phyloP scores from a whole-genome alignment of 768 basidiomycete species.

The Boletus sensibilis region DNA sequence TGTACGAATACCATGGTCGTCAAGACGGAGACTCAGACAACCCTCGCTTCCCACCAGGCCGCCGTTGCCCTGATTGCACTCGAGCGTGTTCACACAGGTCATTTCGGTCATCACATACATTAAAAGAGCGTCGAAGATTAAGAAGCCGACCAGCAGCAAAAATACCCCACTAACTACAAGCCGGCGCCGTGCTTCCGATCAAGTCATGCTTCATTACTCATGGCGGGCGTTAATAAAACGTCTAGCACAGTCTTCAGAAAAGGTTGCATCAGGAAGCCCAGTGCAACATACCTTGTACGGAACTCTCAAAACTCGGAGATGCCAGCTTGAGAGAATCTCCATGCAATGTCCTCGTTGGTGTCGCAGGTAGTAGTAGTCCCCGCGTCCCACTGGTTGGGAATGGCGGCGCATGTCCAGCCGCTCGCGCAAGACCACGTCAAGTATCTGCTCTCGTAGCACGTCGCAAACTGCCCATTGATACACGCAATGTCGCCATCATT shows the following conservation, averaged over 20 bases:
- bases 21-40: background rate
- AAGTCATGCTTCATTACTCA: background rate
- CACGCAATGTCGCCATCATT: conserved; percentile 19
- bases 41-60: too few relatives aligned
- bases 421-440: conserved; percentile 11
- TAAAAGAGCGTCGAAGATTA: conserved; percentile 8
- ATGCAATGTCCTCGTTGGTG: conserved; percentile 15
- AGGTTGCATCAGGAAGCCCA: background rate
- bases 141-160: conserved; percentile 18
- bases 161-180: conserved; percentile 7
- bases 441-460: conserved; percentile 16
- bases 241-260: background rate
- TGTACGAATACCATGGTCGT: background rate
- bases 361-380: conserved; percentile 24
- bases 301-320: conserved; percentile 14
- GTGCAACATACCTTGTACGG: background rate
- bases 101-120: conserved; percentile 1
- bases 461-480: conserved; percentile 17
- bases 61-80: too few relatives aligned
- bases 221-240: background rate
- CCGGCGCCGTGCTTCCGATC: conserved; percentile 5
- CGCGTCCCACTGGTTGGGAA: conserved; percentile 19
- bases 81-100: background rate
- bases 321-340: conserved; percentile 19
- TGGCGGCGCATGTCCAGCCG: conserved; percentile 21